Conservation (phyloP, 1,139 yeast genomes). For the Pichia norvegensis region DNA sequence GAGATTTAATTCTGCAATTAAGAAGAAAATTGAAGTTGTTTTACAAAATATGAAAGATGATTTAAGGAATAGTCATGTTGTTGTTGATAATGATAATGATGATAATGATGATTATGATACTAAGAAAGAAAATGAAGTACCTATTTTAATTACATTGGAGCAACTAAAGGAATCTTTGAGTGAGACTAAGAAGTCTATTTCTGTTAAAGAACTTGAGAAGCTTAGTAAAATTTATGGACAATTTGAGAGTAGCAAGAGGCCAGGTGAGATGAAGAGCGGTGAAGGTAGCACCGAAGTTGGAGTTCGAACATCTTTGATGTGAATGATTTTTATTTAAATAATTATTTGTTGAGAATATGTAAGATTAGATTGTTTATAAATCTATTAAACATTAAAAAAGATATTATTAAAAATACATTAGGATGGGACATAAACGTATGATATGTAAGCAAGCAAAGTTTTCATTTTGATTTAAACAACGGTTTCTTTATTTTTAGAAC, state of each 20-base stretch:
- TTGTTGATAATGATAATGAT: not conserved
- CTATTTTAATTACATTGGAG: slow-evolving; percentile 37
- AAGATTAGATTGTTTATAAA: not conserved
- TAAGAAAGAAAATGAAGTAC: slow-evolving; percentile 5
- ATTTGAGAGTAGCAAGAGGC: slow-evolving; percentile 64
- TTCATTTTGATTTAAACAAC: not conserved
- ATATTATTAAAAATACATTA: not conserved
- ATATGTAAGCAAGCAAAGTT: too few species aligned
- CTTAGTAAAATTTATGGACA: slow-evolving; percentile 58
- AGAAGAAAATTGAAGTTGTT: slow-evolving; percentile 4
- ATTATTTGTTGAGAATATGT: too few species aligned
- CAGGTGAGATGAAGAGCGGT: slow-evolving; percentile 88
- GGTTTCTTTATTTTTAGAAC: not conserved
- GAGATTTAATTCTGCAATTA: slow-evolving; percentile 6
- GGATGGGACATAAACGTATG: not conserved
- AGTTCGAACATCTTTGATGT: slow-evolving; percentile 50
- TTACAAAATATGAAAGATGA: not conserved
- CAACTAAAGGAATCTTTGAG: slow-evolving; percentile 59
- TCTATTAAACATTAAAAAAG: not conserved
- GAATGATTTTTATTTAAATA: too few species aligned
- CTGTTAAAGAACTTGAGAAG: slow-evolving; percentile 59
- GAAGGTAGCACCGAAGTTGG: slow-evolving; percentile 77
- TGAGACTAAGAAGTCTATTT: slow-evolving; percentile 85
- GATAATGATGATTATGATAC: not conserved
- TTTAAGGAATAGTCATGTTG: not conserved